These are phyloP conservation scores for Lipomyces japonicus DNA, from an alignment of 805 yeast genomes.

Conservation along the genomic window DNA sequence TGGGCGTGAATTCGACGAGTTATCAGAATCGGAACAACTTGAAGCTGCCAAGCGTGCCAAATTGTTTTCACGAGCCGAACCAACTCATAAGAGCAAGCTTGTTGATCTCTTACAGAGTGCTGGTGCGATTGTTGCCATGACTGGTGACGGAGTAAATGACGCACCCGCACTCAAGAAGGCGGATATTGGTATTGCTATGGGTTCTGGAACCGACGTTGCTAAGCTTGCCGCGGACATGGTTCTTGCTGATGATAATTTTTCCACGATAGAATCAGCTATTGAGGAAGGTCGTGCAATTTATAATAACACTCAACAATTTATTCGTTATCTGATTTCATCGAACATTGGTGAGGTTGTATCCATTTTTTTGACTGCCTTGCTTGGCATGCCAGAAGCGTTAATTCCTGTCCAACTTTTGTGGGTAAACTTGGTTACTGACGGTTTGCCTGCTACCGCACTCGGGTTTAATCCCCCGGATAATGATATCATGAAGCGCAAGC, in stretches of 20 bases:
- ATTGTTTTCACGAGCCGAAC: conserved; percentile 54
- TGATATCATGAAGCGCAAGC: conserved; percentile 41
- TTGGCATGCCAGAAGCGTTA: conserved; percentile 51
- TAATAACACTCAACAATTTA: conserved; percentile 44
- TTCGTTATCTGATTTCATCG: conserved; percentile 47
- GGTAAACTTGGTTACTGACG: conserved; percentile 56
- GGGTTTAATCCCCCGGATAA: conserved; percentile 47
- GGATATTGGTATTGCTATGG: conserved; percentile 63
- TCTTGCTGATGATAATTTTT: conserved; percentile 52
- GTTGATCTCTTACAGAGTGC: conserved; percentile 47
- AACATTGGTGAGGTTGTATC: conserved; percentile 58
- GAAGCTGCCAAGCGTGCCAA: conserved; percentile 46
- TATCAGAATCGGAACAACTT: conserved; percentile 41
- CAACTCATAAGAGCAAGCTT: conserved; percentile 51
- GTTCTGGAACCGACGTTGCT: conserved; percentile 60
- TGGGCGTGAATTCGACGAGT: conserved; percentile 40
- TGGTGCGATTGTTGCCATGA: conserved; percentile 59
- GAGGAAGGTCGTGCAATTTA: conserved; percentile 53
- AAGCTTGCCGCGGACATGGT: conserved; percentile 57
- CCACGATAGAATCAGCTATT: conserved; percentile 55
- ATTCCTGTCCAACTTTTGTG: conserved; percentile 57
- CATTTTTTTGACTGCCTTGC: conserved; percentile 52
- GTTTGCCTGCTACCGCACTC: conserved; percentile 58
- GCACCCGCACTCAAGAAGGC: conserved; percentile 62
- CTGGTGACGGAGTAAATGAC: conserved; percentile 64